Percentiles rank a stretch among this genome's conserved stretches.
These are phyloP conservation scores for Hymenoscyphus infarciens DNA, from an alignment of 2,329 filamentous ascomycete species.

Conservation along the genomic window DNA sequence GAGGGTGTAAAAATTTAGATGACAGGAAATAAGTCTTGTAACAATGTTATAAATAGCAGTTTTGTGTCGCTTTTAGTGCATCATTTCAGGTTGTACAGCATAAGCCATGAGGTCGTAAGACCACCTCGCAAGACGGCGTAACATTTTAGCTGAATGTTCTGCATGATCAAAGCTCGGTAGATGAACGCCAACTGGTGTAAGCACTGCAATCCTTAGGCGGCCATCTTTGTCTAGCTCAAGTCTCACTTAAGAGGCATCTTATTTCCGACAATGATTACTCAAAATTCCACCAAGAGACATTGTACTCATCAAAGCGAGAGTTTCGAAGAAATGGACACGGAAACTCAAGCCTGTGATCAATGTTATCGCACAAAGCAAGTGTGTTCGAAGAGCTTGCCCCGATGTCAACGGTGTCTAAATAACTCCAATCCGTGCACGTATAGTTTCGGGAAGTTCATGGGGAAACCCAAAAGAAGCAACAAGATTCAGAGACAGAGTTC, in stretches of 20 bases:
- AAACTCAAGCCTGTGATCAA: conserved; percentile 14
- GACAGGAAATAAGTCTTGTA: not conserved
- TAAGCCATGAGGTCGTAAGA: conserved; percentile 10
- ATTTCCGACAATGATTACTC: conserved; percentile 7
- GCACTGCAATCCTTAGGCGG: conserved; percentile 6
- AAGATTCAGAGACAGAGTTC: conserved; percentile 4
- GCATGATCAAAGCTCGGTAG: conserved; percentile 7
- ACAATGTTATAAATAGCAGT: conserved; percentile 11
- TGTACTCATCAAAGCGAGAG: not conserved
- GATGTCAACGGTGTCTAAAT: conserved; percentile 10
- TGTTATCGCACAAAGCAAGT: conserved; percentile 12
- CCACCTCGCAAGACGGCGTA: conserved; percentile 6
- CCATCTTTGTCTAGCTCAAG: conserved; percentile 1
- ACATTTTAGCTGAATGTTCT: conserved; percentile 10
- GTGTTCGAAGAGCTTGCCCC: conserved; percentile 9
- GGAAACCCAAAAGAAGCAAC: conserved; percentile 11
- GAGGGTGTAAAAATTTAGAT: conserved; percentile 2
- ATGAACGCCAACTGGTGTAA: conserved; percentile 7
- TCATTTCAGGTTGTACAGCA: conserved; percentile 3
- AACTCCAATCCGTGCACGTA: conserved; percentile 10
- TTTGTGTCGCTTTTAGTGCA: conserved; percentile 4
- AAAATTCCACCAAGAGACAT: conserved; percentile 2
- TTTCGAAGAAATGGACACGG: conserved; percentile 10
- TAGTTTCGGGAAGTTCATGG: conserved; percentile 14
- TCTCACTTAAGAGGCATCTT: conserved; percentile 8